Evolutionary conservation across 257 asterid species (phyloP).

Genomic region (Penstemon newberryi): DNA sequence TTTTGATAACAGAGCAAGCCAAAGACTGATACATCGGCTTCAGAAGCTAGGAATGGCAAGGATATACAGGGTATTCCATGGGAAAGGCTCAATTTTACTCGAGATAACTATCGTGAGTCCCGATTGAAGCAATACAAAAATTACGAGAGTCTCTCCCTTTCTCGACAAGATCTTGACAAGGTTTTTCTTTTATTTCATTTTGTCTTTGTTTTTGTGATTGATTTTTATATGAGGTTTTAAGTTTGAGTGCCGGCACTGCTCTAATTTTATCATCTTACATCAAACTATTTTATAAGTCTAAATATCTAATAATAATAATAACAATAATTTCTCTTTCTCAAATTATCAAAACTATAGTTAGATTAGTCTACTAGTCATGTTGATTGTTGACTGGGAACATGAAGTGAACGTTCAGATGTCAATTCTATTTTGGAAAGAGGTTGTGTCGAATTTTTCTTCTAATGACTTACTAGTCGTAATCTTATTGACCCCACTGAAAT

Average conservation of each 20-base stretch:
- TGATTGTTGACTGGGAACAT: no score
- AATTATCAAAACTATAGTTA: no score
- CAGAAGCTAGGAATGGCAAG: conserved; percentile 81
- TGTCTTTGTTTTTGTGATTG: background rate
- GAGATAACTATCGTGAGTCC: conserved; percentile 72
- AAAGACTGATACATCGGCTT: conserved; percentile 72
- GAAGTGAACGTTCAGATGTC: no score
- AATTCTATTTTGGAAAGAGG: no score
- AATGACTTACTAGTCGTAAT: background rate
- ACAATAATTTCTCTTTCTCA: no score
- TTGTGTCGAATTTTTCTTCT: no score
- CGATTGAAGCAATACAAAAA: conserved; percentile 83
- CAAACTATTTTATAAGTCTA: no score
- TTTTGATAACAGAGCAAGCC: conserved; percentile 45
- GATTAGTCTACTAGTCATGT: no score
- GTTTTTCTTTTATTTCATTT: conserved; percentile 28
- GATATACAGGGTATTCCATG: conserved; percentile 98
- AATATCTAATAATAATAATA: no score
- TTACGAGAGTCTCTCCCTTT: conserved; percentile 56
- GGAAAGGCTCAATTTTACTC: conserved; percentile 78
- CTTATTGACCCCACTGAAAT: no score
- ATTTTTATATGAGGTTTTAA: background rate
- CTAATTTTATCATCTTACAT: no score
- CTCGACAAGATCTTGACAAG: conserved; percentile 64
- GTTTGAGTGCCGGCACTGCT: background rate